Percentiles rank a stretch among this genome's conserved stretches.
Evolutionary conservation across 208 protist genomes (phyloP).

Genomic region (Porcisia hertigi): DNA sequence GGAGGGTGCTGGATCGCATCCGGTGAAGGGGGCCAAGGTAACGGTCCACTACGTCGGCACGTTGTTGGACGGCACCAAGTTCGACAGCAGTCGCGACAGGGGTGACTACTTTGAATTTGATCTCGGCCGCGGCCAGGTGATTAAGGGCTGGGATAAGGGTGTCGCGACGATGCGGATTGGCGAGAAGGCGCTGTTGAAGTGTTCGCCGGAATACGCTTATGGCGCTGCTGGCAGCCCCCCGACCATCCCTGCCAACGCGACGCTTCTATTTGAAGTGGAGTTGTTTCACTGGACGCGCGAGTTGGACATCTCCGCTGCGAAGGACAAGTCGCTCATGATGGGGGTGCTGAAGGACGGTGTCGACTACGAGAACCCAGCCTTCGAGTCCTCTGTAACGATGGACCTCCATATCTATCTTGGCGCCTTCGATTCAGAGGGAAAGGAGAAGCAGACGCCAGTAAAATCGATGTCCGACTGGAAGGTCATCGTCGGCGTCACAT

Average conservation of each 20-base stretch:
- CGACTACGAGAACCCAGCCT: slow-evolving; percentile 80
- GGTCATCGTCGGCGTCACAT: slow-evolving; percentile 59
- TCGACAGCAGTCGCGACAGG: slow-evolving; percentile 90
- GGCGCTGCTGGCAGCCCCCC: slow-evolving; percentile 75
- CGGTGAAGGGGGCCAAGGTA: slow-evolving; percentile 82
- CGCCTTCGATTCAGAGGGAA: slow-evolving; percentile 41
- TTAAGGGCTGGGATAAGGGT: slow-evolving; percentile 92
- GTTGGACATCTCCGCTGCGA: slow-evolving; percentile 70
- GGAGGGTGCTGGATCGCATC: slow-evolving; percentile 64
- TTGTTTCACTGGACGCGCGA: slow-evolving; percentile 81
- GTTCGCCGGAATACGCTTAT: slow-evolving; percentile 83
- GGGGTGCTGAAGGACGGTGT: slow-evolving; percentile 62
- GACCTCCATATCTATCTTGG: slow-evolving; percentile 66
- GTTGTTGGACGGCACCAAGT: slow-evolving; percentile 79
- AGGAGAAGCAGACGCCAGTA: slow-evolving; percentile 40
- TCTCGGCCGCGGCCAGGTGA: slow-evolving; percentile 88
- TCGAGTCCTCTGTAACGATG: slow-evolving; percentile 70
- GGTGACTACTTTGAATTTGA: slow-evolving; percentile 85
- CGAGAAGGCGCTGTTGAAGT: slow-evolving; percentile 80
- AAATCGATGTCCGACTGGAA: slow-evolving; percentile 52
- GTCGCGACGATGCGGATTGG: slow-evolving; percentile 90
- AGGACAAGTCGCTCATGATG: slow-evolving; percentile 86
- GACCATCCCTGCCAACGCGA: slow-evolving; percentile 88
- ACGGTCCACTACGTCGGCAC: slow-evolving; percentile 92
- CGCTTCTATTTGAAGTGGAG: slow-evolving; percentile 92